Conservation (phyloP, 2,329 filamentous ascomycete genomes). For the Penicillium verrucosum region DNA sequence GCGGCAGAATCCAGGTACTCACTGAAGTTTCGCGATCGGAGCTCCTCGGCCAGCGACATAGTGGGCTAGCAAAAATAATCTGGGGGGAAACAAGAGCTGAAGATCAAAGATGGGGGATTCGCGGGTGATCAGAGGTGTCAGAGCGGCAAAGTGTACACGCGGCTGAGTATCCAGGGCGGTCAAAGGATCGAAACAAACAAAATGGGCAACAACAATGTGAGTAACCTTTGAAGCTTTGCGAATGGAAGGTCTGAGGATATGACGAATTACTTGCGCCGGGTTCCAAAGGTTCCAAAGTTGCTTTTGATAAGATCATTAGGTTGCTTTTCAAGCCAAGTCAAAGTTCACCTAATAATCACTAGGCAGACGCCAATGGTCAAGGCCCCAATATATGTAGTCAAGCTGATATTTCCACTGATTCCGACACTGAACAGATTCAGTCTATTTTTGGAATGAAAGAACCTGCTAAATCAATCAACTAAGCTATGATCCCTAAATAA, state of each 20-base stretch:
- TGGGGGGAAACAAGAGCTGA: background rate
- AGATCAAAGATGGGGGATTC: constrained; percentile 1
- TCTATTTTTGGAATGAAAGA: background rate
- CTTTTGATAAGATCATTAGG: background rate
- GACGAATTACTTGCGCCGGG: background rate
- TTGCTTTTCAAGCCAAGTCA: background rate
- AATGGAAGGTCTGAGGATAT: background rate
- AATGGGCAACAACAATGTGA: background rate
- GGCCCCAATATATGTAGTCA: background rate
- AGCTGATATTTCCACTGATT: background rate
- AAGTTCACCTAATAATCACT: background rate
- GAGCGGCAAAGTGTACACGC: constrained; percentile 9
- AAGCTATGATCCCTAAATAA: background rate
- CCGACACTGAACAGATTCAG: background rate
- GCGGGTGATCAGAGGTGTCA: constrained; percentile 10
- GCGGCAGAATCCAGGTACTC: constrained; percentile 33
- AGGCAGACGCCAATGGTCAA: constrained; percentile 2
- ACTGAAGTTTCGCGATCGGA: constrained; percentile 66
- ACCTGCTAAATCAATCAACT: background rate
- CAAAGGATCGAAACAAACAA: constrained; percentile 6
- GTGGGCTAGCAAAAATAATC: constrained; percentile 19
- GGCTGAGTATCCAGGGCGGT: constrained; percentile 5
- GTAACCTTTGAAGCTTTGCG: background rate
- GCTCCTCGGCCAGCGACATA: constrained; percentile 62
- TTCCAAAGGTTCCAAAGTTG: background rate